These are phyloP conservation scores for Cyberlindnera misumaiensis DNA, from an alignment of 805 yeast species.

Conservation along the genomic window DNA sequence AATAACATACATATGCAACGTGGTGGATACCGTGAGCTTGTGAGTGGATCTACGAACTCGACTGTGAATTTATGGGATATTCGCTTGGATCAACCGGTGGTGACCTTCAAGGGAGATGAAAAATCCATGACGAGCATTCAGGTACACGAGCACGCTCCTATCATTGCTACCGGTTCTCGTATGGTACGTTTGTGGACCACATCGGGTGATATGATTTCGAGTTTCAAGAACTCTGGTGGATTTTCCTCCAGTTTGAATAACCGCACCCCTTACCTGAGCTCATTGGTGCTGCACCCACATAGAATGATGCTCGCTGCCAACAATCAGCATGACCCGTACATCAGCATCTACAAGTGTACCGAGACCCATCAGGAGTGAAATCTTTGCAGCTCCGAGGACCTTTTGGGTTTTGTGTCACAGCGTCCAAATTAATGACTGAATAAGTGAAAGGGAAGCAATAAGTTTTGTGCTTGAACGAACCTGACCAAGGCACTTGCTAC, in stretches of 20 bases:
- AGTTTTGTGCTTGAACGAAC: too few species aligned
- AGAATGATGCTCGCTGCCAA: conserved; percentile 87
- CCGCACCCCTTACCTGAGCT: conserved; percentile 44
- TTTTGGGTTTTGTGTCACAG: too few species aligned
- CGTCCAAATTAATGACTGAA: too few species aligned
- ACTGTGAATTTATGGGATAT: conserved; percentile 87
- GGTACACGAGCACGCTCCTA: conserved; percentile 95
- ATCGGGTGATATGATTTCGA: conserved; percentile 64
- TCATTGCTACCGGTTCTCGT: conserved; percentile 82
- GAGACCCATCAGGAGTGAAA: conserved; percentile 18
- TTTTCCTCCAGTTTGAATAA: conserved; percentile 23
- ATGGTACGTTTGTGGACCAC: conserved; percentile 80
- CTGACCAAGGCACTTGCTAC: too few species aligned
- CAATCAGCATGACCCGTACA: conserved; percentile 68
- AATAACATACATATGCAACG: conserved; percentile 89
- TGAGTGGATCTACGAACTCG: conserved; percentile 80
- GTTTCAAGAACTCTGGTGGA: conserved; percentile 42
- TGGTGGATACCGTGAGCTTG: conserved; percentile 89
- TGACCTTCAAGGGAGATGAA: conserved; percentile 49
- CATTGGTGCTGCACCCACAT: conserved; percentile 84
- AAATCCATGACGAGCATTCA: conserved; percentile 56
- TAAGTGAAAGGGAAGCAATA: too few species aligned
- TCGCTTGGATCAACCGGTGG: conserved; percentile 63
- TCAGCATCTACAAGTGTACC: conserved; percentile 54
- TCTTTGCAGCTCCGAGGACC: too few species aligned